Conservation (phyloP, 2,329 filamentous ascomycete genomes). For the Cryphonectria radicalis region DNA sequence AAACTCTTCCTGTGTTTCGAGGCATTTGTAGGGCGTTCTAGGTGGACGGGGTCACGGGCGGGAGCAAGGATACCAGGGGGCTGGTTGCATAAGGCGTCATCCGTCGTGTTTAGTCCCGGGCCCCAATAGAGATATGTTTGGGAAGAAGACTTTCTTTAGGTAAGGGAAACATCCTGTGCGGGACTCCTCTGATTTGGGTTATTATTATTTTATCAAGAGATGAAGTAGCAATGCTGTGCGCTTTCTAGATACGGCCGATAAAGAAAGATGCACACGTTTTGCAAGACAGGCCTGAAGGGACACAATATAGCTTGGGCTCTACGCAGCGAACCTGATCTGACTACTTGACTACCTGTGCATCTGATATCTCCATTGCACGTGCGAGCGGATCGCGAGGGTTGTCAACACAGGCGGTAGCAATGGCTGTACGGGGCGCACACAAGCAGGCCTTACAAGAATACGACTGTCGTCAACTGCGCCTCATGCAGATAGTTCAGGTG, state of each 20-base stretch:
- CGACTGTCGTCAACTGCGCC: conserved; percentile 10
- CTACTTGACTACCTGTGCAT: conserved; percentile 11
- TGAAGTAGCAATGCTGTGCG: conserved; percentile 11
- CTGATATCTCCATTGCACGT: conserved; percentile 8
- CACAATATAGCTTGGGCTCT: neutral
- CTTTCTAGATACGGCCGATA: conserved; percentile 16
- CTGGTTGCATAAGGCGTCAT: conserved; percentile 28
- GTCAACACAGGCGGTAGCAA: conserved; percentile 15
- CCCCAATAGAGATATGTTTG: conserved; percentile 21
- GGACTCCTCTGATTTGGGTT: conserved; percentile 23
- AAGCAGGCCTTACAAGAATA: conserved; percentile 12
- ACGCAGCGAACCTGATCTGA: conserved; percentile 7
- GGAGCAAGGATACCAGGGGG: conserved; percentile 23
- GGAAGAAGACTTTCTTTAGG: conserved; percentile 8
- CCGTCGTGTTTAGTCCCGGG: conserved; percentile 9
- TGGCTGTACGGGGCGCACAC: conserved; percentile 10
- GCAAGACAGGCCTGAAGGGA: neutral
- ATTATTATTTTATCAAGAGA: conserved; percentile 1
- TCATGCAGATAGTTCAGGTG: conserved; percentile 11
- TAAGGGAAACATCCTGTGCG: conserved; percentile 9
- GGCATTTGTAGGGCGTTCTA: conserved; percentile 31
- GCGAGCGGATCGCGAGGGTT: conserved; percentile 19
- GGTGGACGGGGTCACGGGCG: conserved; percentile 19
- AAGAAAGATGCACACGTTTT: neutral
- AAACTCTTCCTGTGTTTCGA: conserved; percentile 26